These are phyloP conservation scores for Ustilago tritici DNA, from an alignment of 1,284 basidiomycete genomes.

Conservation along the genomic window DNA sequence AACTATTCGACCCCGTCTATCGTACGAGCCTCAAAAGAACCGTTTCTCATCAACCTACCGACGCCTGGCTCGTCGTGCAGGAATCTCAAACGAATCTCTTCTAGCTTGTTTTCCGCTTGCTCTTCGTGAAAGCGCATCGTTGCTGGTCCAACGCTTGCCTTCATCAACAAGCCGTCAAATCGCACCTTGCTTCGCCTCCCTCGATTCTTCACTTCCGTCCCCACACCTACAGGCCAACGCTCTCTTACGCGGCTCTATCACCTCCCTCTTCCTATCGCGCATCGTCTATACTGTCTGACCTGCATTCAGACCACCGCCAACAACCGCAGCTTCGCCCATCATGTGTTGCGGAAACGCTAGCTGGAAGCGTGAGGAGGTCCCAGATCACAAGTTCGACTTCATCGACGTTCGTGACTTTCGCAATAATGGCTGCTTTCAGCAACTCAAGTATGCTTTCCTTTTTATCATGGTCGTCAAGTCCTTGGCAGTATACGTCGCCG, in stretches of 20 bases:
- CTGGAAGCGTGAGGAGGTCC: constrained; percentile 97
- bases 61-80: constrained; percentile 22
- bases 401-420: constrained; percentile 92
- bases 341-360: constrained; percentile 62
- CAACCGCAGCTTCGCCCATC: background rate
- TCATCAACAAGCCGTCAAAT: constrained; percentile 27
- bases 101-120: background rate
- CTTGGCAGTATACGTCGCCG: constrained; percentile 93
- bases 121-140: constrained; percentile 6
- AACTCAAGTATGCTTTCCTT: constrained; percentile 89
- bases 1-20: background rate
- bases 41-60: constrained; percentile 5
- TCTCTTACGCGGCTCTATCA: background rate
- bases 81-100: background rate
- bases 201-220: background rate
- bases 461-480: constrained; percentile 93
- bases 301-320: background rate
- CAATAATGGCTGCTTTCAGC: constrained; percentile 85
- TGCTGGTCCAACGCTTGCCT: constrained; percentile 24
- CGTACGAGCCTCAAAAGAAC: background rate
- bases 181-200: constrained; percentile 29
- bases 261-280: background rate
- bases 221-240: background rate
- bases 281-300: constrained; percentile 12
- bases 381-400: constrained; percentile 99